phyloP scores from a whole-genome alignment of 257 asterid genomes.

The Petrea volubilis region DNA sequence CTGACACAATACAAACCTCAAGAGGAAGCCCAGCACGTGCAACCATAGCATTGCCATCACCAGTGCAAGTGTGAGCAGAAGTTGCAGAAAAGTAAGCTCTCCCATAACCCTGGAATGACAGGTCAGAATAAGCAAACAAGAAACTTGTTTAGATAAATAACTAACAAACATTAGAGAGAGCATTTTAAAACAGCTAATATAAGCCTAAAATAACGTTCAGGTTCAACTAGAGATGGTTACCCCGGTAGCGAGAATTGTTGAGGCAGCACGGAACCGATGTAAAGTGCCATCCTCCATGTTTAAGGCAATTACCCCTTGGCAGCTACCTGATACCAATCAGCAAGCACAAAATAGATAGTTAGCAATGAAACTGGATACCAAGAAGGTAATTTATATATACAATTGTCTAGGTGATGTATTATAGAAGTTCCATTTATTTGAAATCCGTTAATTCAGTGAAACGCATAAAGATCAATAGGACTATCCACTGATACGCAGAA shows the following conservation, averaged over 20 bases:
- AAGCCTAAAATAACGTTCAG: slow-evolving; percentile 9
- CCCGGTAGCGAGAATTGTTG: slow-evolving; percentile 98
- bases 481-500: too few relatives aligned
- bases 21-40: slow-evolving; percentile 99
- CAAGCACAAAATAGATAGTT: slow-evolving; percentile 5
- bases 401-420: slow-evolving; percentile 1
- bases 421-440: neutral
- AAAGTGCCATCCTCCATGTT: slow-evolving; percentile 98
- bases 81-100: slow-evolving; percentile 96
- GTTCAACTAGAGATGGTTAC: slow-evolving; percentile 36
- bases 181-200: neutral
- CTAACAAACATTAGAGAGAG: slow-evolving; percentile 10
- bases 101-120: slow-evolving; percentile 79
- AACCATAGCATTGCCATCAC: slow-evolving; percentile 99
- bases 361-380: slow-evolving; percentile 5
- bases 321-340: slow-evolving; percentile 37
- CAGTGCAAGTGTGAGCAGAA: slow-evolving; percentile 99
- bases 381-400: neutral
- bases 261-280: slow-evolving; percentile 84
- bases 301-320: slow-evolving; percentile 82
- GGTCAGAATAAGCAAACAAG: slow-evolving; percentile 3
- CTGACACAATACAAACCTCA: slow-evolving; percentile 51
- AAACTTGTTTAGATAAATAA: neutral
- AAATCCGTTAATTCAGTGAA: neutral
- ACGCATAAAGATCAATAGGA: too few relatives aligned